A percentile compares a stretch with the other conserved stretches of the same genome.
These are phyloP conservation scores for Aspergillus baeticus DNA, from an alignment of 495 filamentous ascomycete species.

Conservation along the genomic window DNA sequence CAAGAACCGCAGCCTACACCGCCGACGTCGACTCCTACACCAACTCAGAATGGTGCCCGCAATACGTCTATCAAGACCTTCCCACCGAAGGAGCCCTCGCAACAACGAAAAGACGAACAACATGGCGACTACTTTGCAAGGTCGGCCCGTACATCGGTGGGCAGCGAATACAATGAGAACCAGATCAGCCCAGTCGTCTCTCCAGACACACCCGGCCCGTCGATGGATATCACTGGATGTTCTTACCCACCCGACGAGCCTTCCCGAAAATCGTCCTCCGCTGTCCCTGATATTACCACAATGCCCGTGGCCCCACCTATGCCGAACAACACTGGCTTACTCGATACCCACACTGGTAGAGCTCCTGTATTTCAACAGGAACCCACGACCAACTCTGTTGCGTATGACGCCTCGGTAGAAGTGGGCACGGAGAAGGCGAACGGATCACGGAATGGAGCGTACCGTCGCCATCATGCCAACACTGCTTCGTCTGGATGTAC, in stretches of 20 bases:
- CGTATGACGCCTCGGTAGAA: conserved; percentile 22
- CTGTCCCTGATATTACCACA: conserved; percentile 33
- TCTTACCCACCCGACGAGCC: conserved; percentile 22
- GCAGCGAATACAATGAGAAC: conserved; percentile 33
- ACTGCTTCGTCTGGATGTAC: conserved; percentile 38
- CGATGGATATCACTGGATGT: conserved; percentile 40
- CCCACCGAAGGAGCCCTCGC: conserved; percentile 7
- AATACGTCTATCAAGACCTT: conserved; percentile 7
- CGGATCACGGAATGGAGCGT: conserved; percentile 32
- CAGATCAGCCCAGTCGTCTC: conserved; percentile 39
- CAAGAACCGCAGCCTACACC: conserved; percentile 9
- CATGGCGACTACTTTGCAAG: conserved; percentile 15
- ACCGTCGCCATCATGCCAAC: conserved; percentile 36
- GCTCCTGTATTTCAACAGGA: conserved; percentile 9
- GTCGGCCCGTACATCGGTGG: conserved; percentile 23
- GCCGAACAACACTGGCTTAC: conserved; percentile 1
- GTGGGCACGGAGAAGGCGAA: conserved; percentile 25
- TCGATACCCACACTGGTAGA: background rate
- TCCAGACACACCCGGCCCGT: conserved; percentile 39
- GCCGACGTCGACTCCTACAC: background rate
- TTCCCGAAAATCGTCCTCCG: conserved; percentile 39
- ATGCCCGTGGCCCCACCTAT: conserved; percentile 27
- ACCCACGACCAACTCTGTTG: conserved; percentile 10
- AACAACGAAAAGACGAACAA: background rate
- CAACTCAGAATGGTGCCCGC: background rate